phyloP scores from a whole-genome alignment of 2,329 filamentous ascomycete species.

The Penicillium sp. region DNA sequence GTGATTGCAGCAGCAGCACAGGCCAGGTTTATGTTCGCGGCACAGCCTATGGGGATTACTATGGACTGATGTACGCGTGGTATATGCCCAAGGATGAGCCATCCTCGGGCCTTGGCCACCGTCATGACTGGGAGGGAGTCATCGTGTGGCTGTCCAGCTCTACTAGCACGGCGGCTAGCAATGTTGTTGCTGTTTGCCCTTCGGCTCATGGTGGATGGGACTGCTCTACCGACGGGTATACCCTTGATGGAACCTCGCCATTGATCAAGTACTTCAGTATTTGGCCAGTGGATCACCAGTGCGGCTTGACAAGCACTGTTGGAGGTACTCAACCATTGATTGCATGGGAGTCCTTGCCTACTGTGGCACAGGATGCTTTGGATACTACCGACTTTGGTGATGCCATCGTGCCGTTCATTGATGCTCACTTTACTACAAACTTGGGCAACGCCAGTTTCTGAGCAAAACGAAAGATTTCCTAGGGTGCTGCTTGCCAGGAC shows the following conservation, averaged over 20 bases:
- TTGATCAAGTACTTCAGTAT: constrained; percentile 57
- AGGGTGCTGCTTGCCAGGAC: neutral
- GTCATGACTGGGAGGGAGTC: constrained; percentile 63
- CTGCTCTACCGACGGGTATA: constrained; percentile 48
- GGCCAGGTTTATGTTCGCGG: constrained; percentile 61
- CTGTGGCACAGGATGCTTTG: constrained; percentile 51
- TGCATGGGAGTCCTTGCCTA: constrained; percentile 58
- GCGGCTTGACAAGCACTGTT: constrained; percentile 48
- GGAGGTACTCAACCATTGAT: constrained; percentile 56
- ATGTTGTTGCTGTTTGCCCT: constrained; percentile 58
- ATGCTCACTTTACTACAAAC: constrained; percentile 55
- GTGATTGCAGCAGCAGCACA: constrained; percentile 51
- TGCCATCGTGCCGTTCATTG: constrained; percentile 57
- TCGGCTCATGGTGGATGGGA: constrained; percentile 59
- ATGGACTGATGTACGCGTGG: constrained; percentile 61
- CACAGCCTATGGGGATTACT: constrained; percentile 49
- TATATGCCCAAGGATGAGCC: constrained; percentile 59
- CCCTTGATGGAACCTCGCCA: constrained; percentile 52
- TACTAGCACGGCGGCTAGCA: constrained; percentile 45
- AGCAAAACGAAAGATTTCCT: neutral
- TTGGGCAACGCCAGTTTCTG: constrained; percentile 48
- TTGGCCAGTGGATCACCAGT: constrained; percentile 57
- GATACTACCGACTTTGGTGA: constrained; percentile 54
- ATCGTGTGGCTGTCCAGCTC: constrained; percentile 58
- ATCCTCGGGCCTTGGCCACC: constrained; percentile 55